phyloP scores from a whole-genome alignment of 2,329 filamentous ascomycete species.

The Thermothelomyces thermophilus region DNA sequence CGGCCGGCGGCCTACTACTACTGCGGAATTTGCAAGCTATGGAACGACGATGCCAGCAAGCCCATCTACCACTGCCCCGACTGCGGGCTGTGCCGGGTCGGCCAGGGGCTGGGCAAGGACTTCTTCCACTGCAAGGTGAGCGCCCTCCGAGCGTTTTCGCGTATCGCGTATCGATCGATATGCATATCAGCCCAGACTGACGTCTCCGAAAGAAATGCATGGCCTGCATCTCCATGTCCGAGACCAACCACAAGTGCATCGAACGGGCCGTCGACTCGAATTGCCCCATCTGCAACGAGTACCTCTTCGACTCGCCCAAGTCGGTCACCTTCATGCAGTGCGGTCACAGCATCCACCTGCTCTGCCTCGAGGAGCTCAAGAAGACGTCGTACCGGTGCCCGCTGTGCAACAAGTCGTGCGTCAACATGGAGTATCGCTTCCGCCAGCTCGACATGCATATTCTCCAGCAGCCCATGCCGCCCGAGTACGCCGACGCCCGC shows the following conservation, averaged over 20 bases:
- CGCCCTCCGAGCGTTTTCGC: not conserved
- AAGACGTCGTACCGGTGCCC: constrained; percentile 90
- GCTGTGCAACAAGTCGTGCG: constrained; percentile 91
- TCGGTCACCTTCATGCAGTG: constrained; percentile 92
- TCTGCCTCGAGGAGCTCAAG: constrained; percentile 84
- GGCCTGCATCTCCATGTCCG: constrained; percentile 81
- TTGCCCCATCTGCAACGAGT: constrained; percentile 94
- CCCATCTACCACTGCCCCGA: constrained; percentile 94
- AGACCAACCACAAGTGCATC: constrained; percentile 89
- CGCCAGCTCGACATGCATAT: constrained; percentile 85
- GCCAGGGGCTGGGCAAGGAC: constrained; percentile 87
- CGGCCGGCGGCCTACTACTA: constrained; percentile 81
- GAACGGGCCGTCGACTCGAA: constrained; percentile 91
- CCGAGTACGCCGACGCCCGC: constrained; percentile 69
- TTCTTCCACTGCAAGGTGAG: constrained; percentile 95
- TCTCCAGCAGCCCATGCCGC: constrained; percentile 83
- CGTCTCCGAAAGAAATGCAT: constrained; percentile 63
- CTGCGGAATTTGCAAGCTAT: constrained; percentile 89
- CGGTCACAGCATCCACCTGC: constrained; percentile 89
- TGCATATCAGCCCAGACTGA: too few species aligned
- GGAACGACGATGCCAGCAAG: constrained; percentile 88
- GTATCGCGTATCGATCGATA: not conserved
- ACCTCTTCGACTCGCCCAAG: constrained; percentile 86
- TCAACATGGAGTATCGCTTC: constrained; percentile 96
- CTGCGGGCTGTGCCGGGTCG: constrained; percentile 90